Evolutionary conservation across 2,329 filamentous ascomycete genomes (phyloP), one percentile per base, ranked within the genome.

Genomic region (Plenodomus biglobosus): DNA sequence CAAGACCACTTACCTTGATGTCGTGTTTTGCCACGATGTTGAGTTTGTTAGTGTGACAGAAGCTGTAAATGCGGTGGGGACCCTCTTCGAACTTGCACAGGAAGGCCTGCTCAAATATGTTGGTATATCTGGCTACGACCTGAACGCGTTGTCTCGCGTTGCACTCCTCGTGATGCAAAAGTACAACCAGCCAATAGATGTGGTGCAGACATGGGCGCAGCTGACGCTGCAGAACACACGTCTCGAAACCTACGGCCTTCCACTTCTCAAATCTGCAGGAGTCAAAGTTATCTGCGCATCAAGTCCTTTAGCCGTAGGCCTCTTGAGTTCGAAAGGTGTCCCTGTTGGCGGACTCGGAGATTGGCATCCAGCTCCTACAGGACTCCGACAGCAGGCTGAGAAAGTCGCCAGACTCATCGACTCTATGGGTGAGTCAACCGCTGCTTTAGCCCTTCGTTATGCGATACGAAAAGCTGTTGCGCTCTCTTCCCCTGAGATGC

Each of bases 41-140:
- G 87, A 91, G 71, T 91, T 90, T 58, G 85, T 90, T 0, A 36
- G 34, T 36, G 6, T 18, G 17, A 15, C 6, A 5, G 34, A 36
- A n/a, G 34, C 34, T 7, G 34, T 36, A 6, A 15, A n/a, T 5
- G 34, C 34, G 7, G 34, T 78, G 3, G 73, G 71, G 2, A 89
- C 92, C 69, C 76, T 96, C 54, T 82, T 90, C 19, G 77, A 83
- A 2, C 82, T 96, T 52, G 82, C 90, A 36, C 86, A 90, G 66
- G 78, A 75, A 46, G 85, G 87, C 0, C 72, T 84, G 0, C 69
- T 96, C 16, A 84, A 82, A 50, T 92, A 95, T 64, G 81, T 96
- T 18, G 92, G 92, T 24, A 95, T 96, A 62, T 92, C 87, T 30
- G 91, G 91, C 6, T 96, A 94, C 58, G 91, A 91, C 0, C 83